phyloP scores from a whole-genome alignment of 305 asterid genomes.

The Fraxinus latifolia region DNA sequence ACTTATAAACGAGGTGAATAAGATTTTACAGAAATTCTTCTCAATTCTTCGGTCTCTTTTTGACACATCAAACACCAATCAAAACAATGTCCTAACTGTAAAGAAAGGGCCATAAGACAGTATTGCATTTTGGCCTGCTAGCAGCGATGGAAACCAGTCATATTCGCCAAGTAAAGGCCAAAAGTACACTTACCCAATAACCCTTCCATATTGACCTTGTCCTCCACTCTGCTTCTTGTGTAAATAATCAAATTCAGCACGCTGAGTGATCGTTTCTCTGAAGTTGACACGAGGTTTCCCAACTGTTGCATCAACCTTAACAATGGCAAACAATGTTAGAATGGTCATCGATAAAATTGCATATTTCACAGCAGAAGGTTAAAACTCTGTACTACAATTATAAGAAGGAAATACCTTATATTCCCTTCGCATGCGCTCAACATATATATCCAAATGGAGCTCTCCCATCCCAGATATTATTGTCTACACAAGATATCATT shows the following conservation, averaged over 20 bases:
- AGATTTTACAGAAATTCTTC: no score
- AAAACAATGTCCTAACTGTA: neutral
- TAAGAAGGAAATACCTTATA: slow-evolving; percentile 60
- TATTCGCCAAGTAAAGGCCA: slow-evolving; percentile 7
- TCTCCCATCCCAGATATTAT: slow-evolving; percentile 99
- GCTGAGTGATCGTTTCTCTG: slow-evolving; percentile 92
- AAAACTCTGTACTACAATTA: slow-evolving; percentile 11
- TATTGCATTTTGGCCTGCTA: slow-evolving; percentile 1
- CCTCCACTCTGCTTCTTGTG: slow-evolving; percentile 99
- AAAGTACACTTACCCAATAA: slow-evolving; percentile 62
- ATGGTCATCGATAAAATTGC: slow-evolving; percentile 2
- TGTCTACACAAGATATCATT: slow-evolving; percentile 63
- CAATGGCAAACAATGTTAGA: slow-evolving; percentile 21
- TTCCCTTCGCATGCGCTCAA: slow-evolving; percentile 95
- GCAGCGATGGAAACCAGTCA: neutral
- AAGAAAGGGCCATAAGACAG: neutral
- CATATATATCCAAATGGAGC: slow-evolving; percentile 91
- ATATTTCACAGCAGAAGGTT: slow-evolving; percentile 4
- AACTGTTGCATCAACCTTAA: slow-evolving; percentile 86
- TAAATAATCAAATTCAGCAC: slow-evolving; percentile 86
- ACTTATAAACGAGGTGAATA: no score
- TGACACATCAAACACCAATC: neutral
- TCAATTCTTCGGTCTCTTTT: no score
- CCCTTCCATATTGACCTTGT: slow-evolving; percentile 97
- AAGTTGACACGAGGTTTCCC: slow-evolving; percentile 98